Evolutionary conservation across 1,284 basidiomycete genomes (phyloP), one percentile per base, ranked within the genome.

Genomic region (Coriolopsis trogii): DNA sequence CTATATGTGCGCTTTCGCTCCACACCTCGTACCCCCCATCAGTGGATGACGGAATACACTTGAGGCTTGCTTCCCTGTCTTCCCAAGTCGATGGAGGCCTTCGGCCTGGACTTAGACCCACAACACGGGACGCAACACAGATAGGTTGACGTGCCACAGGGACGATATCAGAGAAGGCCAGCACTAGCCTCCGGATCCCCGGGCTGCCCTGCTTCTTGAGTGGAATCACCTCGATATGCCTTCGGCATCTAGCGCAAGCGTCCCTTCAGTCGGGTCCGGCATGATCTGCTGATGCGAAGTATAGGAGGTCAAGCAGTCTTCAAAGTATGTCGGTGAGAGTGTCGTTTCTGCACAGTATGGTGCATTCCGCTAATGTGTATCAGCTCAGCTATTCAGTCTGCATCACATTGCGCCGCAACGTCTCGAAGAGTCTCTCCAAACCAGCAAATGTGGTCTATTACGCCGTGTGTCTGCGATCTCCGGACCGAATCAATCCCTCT

Each of bases 291-390:
- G 55, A 56, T 51, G n/a, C 23, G 30, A 6, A 5, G 45, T 21
- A 38, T 6, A 24, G 28, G 23, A 13, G 33, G 31, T 29, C 24
- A 34, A 20, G 34, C 25, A 23, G 51, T 39, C 44, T 25, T 31
- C 41, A 42, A 53, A 57, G 55, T 49, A 51, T 57, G 53, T 57
- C 51, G 55, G 55, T 53, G 55, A 41, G 55, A 57, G 51, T 34
- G 53, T 57, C 55, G 33, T 30, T 16, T 15, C 20, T n/a, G n/a
- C n/a, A n/a, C n/a, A n/a, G n/a, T n/a, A n/a, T n/a, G n/a, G n/a
- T n/a, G n/a, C n/a, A n/a, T n/a, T n/a, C n/a, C n/a, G n/a, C n/a
- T n/a, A n/a, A n/a, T n/a, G n/a, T n/a, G n/a, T n/a, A n/a, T n/a
- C n/a, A n/a, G n/a, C n/a, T n/a, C n/a, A n/a, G n/a, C n/a, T n/a